phyloP scores from a whole-genome alignment of 257 asterid genomes.

The Jasminum sambac region DNA sequence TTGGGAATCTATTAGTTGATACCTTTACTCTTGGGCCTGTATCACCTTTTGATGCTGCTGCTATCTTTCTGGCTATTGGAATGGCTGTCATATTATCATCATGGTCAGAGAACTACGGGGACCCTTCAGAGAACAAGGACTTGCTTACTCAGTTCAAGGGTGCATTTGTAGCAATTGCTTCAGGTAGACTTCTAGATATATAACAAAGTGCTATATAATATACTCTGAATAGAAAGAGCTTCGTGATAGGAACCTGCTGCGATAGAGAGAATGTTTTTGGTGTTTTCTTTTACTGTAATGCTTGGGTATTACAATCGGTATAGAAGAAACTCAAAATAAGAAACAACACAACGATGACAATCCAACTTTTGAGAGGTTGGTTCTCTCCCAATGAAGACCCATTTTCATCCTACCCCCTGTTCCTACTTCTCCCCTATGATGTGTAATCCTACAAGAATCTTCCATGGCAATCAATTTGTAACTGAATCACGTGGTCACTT shows the following conservation, averaged over 20 bases:
- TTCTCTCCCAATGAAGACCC: no score
- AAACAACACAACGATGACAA: no score
- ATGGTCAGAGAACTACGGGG: constrained; percentile 89
- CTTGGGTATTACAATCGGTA: no score
- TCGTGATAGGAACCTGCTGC: neutral
- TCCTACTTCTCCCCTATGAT: no score
- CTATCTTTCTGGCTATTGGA: constrained; percentile 80
- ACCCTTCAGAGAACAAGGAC: constrained; percentile 86
- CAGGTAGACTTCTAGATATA: constrained; percentile 49
- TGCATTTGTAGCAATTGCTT: constrained; percentile 90
- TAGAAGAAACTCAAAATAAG: no score
- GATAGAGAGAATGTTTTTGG: no score
- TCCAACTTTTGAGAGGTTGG: no score
- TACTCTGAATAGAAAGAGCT: neutral
- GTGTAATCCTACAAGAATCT: no score
- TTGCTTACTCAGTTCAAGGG: constrained; percentile 81
- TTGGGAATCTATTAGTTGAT: constrained; percentile 86
- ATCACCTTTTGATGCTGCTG: constrained; percentile 93
- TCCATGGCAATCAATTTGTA: no score
- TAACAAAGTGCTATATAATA: neutral
- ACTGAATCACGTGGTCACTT: no score
- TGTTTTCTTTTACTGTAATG: no score
- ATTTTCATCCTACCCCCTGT: no score
- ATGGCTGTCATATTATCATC: constrained; percentile 84
- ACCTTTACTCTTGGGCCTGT: constrained; percentile 83